Percentiles rank a stretch among this genome's conserved stretches.
These are phyloP conservation scores for Melanogaster broomeanus DNA, from an alignment of 768 basidiomycete species.

Conservation along the genomic window DNA sequence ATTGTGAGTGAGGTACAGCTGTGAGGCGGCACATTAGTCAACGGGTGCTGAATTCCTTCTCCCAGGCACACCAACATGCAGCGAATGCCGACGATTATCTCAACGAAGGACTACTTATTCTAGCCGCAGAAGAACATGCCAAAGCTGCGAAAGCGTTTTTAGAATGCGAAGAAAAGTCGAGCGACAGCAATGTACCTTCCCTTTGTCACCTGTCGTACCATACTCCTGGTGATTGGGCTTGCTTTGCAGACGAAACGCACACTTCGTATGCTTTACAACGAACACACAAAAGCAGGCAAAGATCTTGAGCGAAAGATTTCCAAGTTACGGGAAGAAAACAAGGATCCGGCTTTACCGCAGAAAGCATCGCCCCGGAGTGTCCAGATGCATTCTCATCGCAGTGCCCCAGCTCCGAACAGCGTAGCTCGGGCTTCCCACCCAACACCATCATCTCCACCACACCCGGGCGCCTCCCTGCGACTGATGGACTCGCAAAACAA, in stretches of 20 bases:
- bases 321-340: constrained; percentile 72
- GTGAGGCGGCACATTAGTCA: not conserved
- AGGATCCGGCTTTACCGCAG: constrained; percentile 75
- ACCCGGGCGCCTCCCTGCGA: constrained; percentile 36
- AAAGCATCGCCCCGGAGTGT: constrained; percentile 39
- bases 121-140: constrained; percentile 71
- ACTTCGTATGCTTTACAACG: constrained; percentile 70
- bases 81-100: constrained; percentile 76
- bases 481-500: constrained; percentile 57
- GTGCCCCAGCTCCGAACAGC: constrained; percentile 15
- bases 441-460: constrained; percentile 48
- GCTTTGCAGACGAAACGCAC: constrained; percentile 70
- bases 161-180: constrained; percentile 71
- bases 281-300: constrained; percentile 69
- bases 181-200: constrained; percentile 65
- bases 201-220: not conserved
- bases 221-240: constrained; percentile 9
- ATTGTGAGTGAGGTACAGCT: constrained; percentile 36
- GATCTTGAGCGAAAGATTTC: constrained; percentile 73
- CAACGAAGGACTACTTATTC: constrained; percentile 66
- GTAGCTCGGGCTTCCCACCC: constrained; percentile 25
- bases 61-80: constrained; percentile 84
- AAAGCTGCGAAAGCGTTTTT: constrained; percentile 78
- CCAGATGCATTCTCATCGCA: constrained; percentile 24
- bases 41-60: no score